A percentile compares a stretch with the other conserved stretches of the same genome.
Conservation (phyloP, 805 yeast genomes). For the Cyberlindnera xylosilytica region DNA sequence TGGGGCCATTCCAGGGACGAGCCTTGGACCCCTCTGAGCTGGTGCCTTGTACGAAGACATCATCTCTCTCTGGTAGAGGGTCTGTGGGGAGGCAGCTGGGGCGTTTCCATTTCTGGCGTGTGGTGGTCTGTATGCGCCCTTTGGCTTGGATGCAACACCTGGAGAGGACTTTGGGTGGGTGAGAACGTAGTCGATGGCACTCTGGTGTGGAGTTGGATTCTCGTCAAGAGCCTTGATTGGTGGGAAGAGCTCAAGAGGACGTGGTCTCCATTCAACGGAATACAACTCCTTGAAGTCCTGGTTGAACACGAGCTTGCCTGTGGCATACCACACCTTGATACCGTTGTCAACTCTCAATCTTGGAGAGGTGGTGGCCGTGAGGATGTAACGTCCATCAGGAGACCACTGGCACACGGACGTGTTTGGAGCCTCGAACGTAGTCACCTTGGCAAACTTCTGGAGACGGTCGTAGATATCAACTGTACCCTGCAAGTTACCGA, state of each 20-base stretch:
- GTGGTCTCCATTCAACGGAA: constrained; percentile 82
- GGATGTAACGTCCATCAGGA: constrained; percentile 89
- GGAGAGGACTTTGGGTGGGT: constrained; percentile 34
- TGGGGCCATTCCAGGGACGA: constrained; percentile 58
- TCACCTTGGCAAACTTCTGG: constrained; percentile 73
- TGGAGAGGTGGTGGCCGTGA: constrained; percentile 97
- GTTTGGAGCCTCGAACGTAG: constrained; percentile 86
- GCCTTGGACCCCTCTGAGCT: constrained; percentile 34
- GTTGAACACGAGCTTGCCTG: constrained; percentile 75
- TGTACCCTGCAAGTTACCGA: constrained; percentile 96
- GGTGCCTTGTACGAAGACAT: constrained; percentile 29
- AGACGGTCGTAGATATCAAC: constrained; percentile 94
- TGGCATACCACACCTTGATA: constrained; percentile 87
- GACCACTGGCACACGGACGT: constrained; percentile 98
- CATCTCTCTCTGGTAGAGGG: constrained; percentile 58
- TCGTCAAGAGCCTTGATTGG: constrained; percentile 38
- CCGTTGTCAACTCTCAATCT: constrained; percentile 96
- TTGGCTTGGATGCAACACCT: constrained; percentile 49
- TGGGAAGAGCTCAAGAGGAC: constrained; percentile 31
- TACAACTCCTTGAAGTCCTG: constrained; percentile 80
- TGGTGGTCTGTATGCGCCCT: constrained; percentile 96
- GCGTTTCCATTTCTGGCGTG: constrained; percentile 64
- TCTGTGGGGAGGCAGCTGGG: constrained; percentile 35
- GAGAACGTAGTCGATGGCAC: constrained; percentile 56
- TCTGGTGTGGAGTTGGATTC: constrained; percentile 66